Evolutionary conservation across 371 early-diverging fungal species (phyloP).

Genomic region (Syncephalastrum contaminatum): DNA sequence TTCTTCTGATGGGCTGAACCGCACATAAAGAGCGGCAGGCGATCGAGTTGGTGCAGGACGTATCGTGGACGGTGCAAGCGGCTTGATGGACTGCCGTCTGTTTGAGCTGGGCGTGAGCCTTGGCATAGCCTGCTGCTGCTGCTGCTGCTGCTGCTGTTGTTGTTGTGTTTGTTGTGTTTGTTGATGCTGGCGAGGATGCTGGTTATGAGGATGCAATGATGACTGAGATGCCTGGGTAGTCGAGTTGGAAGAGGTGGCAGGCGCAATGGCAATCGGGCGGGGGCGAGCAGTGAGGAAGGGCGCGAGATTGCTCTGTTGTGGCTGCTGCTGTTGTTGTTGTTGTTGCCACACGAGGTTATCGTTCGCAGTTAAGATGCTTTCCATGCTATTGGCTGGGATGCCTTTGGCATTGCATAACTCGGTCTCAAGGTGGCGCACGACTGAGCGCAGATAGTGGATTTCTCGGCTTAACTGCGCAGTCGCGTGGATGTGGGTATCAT

Average conservation of each 20-base stretch:
- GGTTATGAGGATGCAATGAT: background rate
- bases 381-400: slow-evolving; percentile 11
- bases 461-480: slow-evolving; percentile 37
- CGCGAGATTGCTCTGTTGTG: slow-evolving; percentile 5
- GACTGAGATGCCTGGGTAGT: slow-evolving; percentile 1
- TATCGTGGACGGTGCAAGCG: no score
- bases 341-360: slow-evolving; percentile 1
- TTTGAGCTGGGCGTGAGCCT: no score
- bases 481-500: slow-evolving; percentile 43
- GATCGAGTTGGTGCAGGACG: slow-evolving; percentile 3
- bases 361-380: background rate
- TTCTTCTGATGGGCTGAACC: slow-evolving; percentile 12
- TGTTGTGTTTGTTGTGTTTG: background rate
- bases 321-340: slow-evolving; percentile 1
- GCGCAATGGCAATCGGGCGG: slow-evolving; percentile 3
- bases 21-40: slow-evolving; percentile 13
- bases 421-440: slow-evolving; percentile 34
- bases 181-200: slow-evolving; percentile 1
- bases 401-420: slow-evolving; percentile 42
- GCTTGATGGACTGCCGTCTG: no score
- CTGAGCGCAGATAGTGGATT: slow-evolving; percentile 35
- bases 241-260: background rate
- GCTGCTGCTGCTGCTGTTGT: background rate
- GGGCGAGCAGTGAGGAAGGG: slow-evolving; percentile 11
- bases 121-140: background rate